A percentile compares a stretch with the other conserved stretches of the same genome.
Evolutionary conservation across 2,329 filamentous ascomycete species (phyloP).

Genomic region (Dendrostoma leiphaemia): DNA sequence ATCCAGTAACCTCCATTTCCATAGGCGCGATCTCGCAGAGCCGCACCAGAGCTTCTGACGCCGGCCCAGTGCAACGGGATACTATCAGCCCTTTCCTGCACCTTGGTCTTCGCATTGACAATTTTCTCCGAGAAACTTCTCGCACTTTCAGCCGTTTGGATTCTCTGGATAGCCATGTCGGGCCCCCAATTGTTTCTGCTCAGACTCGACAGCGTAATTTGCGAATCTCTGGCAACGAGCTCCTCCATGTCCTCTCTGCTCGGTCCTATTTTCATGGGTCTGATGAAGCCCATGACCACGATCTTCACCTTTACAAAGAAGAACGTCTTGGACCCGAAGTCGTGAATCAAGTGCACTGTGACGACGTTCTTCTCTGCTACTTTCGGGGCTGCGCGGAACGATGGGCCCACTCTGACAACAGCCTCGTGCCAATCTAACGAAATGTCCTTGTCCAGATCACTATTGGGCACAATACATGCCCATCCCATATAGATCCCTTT

Average conservation of each 20-base stretch:
- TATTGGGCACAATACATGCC: constrained; percentile 44
- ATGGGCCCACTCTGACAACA: constrained; percentile 55
- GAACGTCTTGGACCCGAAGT: constrained; percentile 43
- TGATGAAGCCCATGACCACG: constrained; percentile 60
- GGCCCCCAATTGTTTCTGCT: constrained; percentile 45
- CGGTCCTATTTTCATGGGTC: constrained; percentile 32
- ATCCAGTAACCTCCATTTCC: constrained; percentile 52
- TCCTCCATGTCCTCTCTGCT: constrained; percentile 37
- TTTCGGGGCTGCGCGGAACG: constrained; percentile 41
- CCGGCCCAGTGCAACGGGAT: constrained; percentile 59
- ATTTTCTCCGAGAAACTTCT: constrained; percentile 44
- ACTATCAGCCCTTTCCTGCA: constrained; percentile 55
- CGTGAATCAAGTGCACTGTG: constrained; percentile 52
- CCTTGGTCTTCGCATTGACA: constrained; percentile 44
- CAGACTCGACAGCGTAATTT: constrained; percentile 42
- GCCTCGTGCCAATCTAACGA: constrained; percentile 55
- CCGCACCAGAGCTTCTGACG: constrained; percentile 49
- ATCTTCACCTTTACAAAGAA: constrained; percentile 46
- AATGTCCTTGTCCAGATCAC: constrained; percentile 28
- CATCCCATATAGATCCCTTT: constrained; percentile 65
- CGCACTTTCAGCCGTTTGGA: constrained; percentile 37
- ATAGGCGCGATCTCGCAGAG: constrained; percentile 46
- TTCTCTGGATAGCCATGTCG: constrained; percentile 35
- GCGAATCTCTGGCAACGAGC: constrained; percentile 25
- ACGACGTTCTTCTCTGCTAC: constrained; percentile 51